phyloP scores from a whole-genome alignment of 805 yeast genomes.

The Yueomyces sinensis region DNA sequence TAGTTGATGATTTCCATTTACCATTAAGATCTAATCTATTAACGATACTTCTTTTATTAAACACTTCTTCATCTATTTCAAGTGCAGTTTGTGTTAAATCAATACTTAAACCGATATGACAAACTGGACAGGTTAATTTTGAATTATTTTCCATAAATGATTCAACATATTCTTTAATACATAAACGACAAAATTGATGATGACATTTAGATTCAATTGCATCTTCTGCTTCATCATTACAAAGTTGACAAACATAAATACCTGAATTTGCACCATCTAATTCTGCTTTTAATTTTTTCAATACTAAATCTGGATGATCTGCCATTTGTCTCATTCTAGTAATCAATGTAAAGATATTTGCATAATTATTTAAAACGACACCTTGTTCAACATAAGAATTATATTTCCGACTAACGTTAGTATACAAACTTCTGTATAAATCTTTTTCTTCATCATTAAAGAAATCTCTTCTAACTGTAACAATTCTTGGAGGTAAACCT shows the following conservation, averaged over 20 bases:
- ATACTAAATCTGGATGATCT: conserved; percentile 92
- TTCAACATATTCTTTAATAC: conserved; percentile 82
- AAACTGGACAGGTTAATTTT: conserved; percentile 78
- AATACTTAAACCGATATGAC: conserved; percentile 85
- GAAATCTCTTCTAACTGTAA: conserved; percentile 71
- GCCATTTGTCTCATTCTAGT: conserved; percentile 97
- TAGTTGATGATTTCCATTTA: conserved; percentile 88
- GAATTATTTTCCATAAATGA: conserved; percentile 40
- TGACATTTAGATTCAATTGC: conserved; percentile 92
- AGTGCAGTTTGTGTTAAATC: conserved; percentile 81
- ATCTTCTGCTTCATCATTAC: conserved; percentile 98
- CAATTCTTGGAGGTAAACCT: conserved; percentile 93
- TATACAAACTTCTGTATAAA: conserved; percentile 72
- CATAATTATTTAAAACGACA: conserved; percentile 91
- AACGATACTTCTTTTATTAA: conserved; percentile 54
- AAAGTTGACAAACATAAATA: conserved; percentile 70
- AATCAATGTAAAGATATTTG: conserved; percentile 88
- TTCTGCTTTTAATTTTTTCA: conserved; percentile 46
- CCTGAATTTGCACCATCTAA: conserved; percentile 24
- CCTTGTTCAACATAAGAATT: conserved; percentile 92
- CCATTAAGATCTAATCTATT: conserved; percentile 81
- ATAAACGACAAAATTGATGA: conserved; percentile 85
- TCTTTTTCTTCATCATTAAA: conserved; percentile 96
- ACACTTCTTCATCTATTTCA: conserved; percentile 42
- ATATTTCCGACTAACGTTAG: conserved; percentile 77